Conservation (phyloP, 78 protist species). For the Speleostelium caveatum region DNA sequence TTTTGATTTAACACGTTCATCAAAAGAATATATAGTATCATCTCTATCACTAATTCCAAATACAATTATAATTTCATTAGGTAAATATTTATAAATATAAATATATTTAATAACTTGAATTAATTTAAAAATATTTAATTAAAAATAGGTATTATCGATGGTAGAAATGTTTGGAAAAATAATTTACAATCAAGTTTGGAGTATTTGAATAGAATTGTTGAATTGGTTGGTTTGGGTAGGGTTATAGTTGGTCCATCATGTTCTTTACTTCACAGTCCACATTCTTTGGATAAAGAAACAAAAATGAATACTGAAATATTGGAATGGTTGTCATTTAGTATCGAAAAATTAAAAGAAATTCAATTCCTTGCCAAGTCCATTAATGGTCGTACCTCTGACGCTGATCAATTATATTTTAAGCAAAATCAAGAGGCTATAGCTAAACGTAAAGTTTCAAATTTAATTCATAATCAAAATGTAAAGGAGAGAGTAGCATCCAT, state of each 20-base stretch:
- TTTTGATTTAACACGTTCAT: conserved; percentile 72
- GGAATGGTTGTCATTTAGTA: conserved; percentile 84
- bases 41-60: neutral
- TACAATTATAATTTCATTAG: conserved; percentile 5
- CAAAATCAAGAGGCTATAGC: conserved; percentile 1
- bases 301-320: conserved; percentile 34
- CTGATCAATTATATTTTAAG: conserved; percentile 2
- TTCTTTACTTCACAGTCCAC: conserved; percentile 83
- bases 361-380: conserved; percentile 46
- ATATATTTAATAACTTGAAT: neutral
- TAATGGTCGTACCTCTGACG: neutral
- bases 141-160: conserved; percentile 66
- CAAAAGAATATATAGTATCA: neutral
- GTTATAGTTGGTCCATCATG: conserved; percentile 82
- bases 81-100: conserved; percentile 3
- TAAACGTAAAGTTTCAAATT: conserved; percentile 1
- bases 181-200: neutral
- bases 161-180: conserved; percentile 87
- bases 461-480: conserved; percentile 31
- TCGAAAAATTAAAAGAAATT: conserved; percentile 82
- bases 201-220: neutral
- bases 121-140: neutral
- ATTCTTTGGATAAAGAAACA: conserved; percentile 40
- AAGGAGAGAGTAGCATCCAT: conserved; percentile 22
- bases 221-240: conserved; percentile 4